Percentiles rank a stretch among this genome's conserved stretches.
Evolutionary conservation across 352 stramenopile species (phyloP).

Genomic region (Elongisporangium undulatum): DNA sequence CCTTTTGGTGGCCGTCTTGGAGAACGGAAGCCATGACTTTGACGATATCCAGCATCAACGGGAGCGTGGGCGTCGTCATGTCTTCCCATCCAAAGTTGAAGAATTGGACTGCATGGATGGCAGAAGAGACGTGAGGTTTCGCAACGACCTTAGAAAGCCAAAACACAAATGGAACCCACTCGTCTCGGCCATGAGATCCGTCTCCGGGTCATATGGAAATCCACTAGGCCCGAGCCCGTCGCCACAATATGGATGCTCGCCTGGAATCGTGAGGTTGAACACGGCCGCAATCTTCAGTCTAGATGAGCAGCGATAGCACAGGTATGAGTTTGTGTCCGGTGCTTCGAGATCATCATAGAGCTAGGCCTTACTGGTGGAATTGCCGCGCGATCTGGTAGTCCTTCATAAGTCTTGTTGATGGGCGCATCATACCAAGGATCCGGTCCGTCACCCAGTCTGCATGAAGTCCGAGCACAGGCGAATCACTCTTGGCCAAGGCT

Average conservation of each 20-base stretch:
- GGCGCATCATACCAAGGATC: constrained; percentile 89
- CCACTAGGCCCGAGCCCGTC: constrained; percentile 66
- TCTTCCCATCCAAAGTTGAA: constrained; percentile 92
- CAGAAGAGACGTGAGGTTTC: constrained; percentile 1
- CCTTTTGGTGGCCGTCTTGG: constrained; percentile 54
- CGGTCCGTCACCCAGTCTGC: constrained; percentile 86
- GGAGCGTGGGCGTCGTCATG: constrained; percentile 86
- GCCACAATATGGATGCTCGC: constrained; percentile 90
- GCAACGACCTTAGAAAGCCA: neutral
- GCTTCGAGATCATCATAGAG: neutral
- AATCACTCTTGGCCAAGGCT: constrained; percentile 66
- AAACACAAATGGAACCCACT: constrained; percentile 36
- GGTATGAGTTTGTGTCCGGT: constrained; percentile 2
- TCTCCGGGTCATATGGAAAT: constrained; percentile 89
- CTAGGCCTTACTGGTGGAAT: constrained; percentile 58
- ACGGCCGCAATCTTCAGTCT: constrained; percentile 81
- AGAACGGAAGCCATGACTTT: constrained; percentile 81
- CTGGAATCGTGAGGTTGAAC: constrained; percentile 89
- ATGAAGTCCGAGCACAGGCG: constrained; percentile 73
- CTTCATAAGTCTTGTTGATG: constrained; percentile 77
- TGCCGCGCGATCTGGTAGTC: constrained; percentile 77
- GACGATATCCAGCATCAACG: constrained; percentile 87
- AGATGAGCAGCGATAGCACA: constrained; percentile 3
- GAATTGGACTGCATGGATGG: constrained; percentile 58
- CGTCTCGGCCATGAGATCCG: constrained; percentile 79